Evolutionary conservation across 352 stramenopile species (phyloP), one percentile per base, ranked within the genome.

Genomic region (Globisporangium alternatum): DNA sequence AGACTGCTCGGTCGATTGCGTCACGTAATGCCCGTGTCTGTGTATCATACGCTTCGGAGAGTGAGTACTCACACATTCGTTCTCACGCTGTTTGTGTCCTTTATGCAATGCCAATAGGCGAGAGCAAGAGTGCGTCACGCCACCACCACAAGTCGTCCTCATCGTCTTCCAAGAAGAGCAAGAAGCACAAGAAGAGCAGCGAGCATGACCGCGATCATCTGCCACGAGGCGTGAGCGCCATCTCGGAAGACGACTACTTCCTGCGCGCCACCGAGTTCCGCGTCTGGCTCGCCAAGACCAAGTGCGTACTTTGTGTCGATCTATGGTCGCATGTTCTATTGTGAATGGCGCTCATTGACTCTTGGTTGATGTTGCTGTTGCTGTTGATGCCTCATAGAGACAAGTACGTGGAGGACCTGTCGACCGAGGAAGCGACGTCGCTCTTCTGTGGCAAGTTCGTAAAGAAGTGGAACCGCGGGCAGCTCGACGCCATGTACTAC

Each of bases 361-460:
- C 55, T 66, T 37, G 7, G 33, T 9, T 37, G 33, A 37, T 60
- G 6, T 28, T 35, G 47, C 21, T 28, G n/a, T 44, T 25, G 28
- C 13, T 22, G 10, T 41, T 2, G 10, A 41, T 41, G 35, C 35
- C 35, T 41, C 35, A 41, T 41, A 89, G 81, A 60, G 59, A 67
- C 52, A 76, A 85, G 65, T 93, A 89, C 67, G 66, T 93, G 9
- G 82, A 93, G 25, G 81, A 93, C 62, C 66, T 93, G 31, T 86
- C 80, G 56, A 86, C 77, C 1, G 67, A 85, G 1, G 75, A 91
- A 33, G 71, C 78, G 2, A 80, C 60, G 62, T 17, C 69, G 31
- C 70, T 88, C 9, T 93, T 93, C 62, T 49, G n/a, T 7, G 33
- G 70, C 60, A 72, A 86, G 30, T 93, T 93, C 52, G 72, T 77